Evolutionary conservation across 768 basidiomycete species (phyloP).

Genomic region (Inosperma sp.): DNA sequence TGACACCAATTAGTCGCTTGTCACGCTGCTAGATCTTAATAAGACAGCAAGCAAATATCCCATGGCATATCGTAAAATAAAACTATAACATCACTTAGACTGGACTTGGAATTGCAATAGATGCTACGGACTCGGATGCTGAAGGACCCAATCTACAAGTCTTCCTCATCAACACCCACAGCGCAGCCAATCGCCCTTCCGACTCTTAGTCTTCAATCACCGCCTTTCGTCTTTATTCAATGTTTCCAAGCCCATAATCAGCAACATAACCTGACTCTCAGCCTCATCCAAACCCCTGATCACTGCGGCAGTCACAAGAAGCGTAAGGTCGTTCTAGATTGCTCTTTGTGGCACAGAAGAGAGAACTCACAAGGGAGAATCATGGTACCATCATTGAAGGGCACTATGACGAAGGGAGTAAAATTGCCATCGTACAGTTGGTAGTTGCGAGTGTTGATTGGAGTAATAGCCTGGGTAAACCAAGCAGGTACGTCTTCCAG

Average conservation of each 20-base stretch:
- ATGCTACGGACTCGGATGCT: too few relatives aligned
- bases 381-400: conserved; percentile 17
- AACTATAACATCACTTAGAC: too few relatives aligned
- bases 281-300: background rate
- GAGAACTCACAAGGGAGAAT: conserved; percentile 16
- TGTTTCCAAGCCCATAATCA: background rate
- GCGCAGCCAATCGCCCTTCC: background rate
- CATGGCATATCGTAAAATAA: too few relatives aligned
- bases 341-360: conserved; percentile 21
- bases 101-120: too few relatives aligned
- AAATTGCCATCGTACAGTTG: conserved; percentile 10
- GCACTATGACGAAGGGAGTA: conserved; percentile 13
- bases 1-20: too few relatives aligned
- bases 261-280: background rate
- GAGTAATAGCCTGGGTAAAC: conserved; percentile 13
- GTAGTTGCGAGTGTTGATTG: conserved; percentile 4
- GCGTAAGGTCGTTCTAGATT: background rate
- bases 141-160: too few relatives aligned
- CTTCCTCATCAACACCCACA: background rate
- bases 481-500: conserved; percentile 15
- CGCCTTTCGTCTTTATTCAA: background rate
- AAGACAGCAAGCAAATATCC: too few relatives aligned
- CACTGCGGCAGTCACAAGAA: background rate
- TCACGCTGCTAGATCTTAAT: too few relatives aligned
- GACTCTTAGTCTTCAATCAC: background rate